These are phyloP conservation scores for Centaurea solstitialis DNA, from an alignment of 129 eudicot genomes.

Conservation along the genomic window DNA sequence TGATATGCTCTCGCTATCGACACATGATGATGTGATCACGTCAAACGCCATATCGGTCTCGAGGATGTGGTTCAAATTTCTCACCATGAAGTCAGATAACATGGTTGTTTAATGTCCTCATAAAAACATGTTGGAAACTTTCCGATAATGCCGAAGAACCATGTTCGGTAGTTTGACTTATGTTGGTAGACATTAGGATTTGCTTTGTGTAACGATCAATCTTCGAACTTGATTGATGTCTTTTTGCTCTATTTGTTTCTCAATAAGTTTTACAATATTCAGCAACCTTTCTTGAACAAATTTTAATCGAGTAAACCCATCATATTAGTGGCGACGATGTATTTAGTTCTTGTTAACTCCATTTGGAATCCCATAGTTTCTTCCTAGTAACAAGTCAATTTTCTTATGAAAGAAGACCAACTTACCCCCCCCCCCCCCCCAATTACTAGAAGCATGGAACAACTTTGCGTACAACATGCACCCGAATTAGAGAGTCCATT, in stretches of 20 bases:
- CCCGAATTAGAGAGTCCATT: too few relatives aligned
- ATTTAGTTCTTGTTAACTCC: too few relatives aligned
- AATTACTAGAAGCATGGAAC: too few relatives aligned
- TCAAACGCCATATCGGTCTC: slow-evolving; percentile 51
- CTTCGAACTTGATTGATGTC: slow-evolving; percentile 55
- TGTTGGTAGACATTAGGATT: slow-evolving; percentile 65
- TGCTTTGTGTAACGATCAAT: slow-evolving; percentile 54
- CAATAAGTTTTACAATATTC: slow-evolving; percentile 49
- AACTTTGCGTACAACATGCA: too few relatives aligned
- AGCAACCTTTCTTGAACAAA: slow-evolving; percentile 46
- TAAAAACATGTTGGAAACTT: slow-evolving; percentile 49
- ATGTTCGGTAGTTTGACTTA: slow-evolving; percentile 57
- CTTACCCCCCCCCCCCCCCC: too few relatives aligned
- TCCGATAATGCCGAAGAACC: slow-evolving; percentile 48
- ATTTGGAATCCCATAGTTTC: too few relatives aligned
- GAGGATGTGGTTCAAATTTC: slow-evolving; percentile 42
- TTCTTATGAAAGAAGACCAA: too few relatives aligned
- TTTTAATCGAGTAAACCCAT: slow-evolving; percentile 38
- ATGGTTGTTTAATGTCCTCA: slow-evolving; percentile 46
- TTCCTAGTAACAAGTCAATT: too few relatives aligned
- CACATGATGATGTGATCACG: slow-evolving; percentile 54
- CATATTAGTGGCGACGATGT: slow-evolving; percentile 44
- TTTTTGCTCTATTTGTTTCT: slow-evolving; percentile 33
- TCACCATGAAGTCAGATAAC: slow-evolving; percentile 50
- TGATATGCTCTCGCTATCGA: slow-evolving; percentile 56